A percentile compares a stretch with the other conserved stretches of the same genome.
phyloP scores from a whole-genome alignment of 495 filamentous ascomycete genomes.

The Aspergillus carlsbadensis region DNA sequence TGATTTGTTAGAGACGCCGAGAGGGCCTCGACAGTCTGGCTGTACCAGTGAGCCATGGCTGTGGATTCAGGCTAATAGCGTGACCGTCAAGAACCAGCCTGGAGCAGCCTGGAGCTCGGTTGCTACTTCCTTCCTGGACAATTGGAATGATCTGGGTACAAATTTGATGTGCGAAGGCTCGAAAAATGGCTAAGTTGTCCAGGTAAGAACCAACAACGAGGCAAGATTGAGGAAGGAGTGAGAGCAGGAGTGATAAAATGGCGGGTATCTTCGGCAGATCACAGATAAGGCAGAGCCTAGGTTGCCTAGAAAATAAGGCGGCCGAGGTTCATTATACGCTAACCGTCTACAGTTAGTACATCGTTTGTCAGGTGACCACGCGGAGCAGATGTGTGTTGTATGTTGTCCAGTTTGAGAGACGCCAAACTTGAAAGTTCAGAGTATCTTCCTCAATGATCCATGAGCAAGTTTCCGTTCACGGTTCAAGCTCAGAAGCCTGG shows the following conservation, averaged over 20 bases:
- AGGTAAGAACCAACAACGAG: neutral
- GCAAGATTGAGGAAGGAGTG: neutral
- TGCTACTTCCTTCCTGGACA: neutral
- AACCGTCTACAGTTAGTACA: neutral
- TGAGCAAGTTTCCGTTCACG: no score
- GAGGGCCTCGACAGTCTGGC: constrained; percentile 39
- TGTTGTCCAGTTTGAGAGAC: no score
- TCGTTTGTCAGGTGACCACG: no score
- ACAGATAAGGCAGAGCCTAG: neutral
- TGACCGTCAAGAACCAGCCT: neutral
- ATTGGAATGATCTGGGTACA: neutral
- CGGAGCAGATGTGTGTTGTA: no score
- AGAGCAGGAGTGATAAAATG: neutral
- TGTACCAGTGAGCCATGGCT: constrained; percentile 35
- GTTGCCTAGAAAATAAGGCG: constrained; percentile 1
- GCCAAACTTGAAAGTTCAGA: no score
- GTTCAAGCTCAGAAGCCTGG: no score
- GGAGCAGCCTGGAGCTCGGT: no score
- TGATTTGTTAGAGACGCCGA: constrained; percentile 39
- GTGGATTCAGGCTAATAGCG: neutral
- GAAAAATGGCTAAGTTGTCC: neutral
- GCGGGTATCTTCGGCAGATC: neutral
- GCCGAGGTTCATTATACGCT: neutral
- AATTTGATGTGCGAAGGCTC: neutral
- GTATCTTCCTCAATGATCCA: no score